Evolutionary conservation across 768 basidiomycete genomes (phyloP).

Genomic region (Trametes gibbosa): DNA sequence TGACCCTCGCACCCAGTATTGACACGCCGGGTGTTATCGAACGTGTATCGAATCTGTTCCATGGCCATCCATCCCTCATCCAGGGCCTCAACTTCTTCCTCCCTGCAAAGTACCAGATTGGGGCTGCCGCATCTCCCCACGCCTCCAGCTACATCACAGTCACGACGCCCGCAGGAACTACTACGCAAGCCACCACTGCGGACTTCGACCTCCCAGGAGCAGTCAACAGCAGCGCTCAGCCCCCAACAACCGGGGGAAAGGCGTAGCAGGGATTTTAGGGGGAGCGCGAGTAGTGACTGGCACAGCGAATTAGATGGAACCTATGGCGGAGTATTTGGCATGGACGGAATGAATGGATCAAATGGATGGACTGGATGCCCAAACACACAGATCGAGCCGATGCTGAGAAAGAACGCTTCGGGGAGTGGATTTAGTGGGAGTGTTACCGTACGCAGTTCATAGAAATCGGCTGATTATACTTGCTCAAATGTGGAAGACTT

Average conservation of each 20-base stretch:
- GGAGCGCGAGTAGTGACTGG: no score
- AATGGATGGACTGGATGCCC: no score
- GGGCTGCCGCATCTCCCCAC: slow-evolving; percentile 62
- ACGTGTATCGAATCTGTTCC: slow-evolving; percentile 91
- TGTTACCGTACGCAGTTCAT: no score
- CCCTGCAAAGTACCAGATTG: slow-evolving; percentile 91
- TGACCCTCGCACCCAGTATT: slow-evolving; percentile 54
- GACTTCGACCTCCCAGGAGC: slow-evolving; percentile 13
- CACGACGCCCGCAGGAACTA: slow-evolving; percentile 70
- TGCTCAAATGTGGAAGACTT: no score
- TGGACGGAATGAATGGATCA: no score
- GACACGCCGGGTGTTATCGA: slow-evolving; percentile 97
- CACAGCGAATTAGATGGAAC: no score
- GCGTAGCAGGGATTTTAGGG: no score
- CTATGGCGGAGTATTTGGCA: no score
- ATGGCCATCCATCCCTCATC: slow-evolving; percentile 85
- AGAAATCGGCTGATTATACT: no score
- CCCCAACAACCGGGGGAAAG: background rate
- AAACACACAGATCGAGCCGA: no score
- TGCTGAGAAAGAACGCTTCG: no score
- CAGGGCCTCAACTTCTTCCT: slow-evolving; percentile 99
- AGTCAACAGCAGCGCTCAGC: slow-evolving; percentile 4
- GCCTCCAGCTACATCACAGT: slow-evolving; percentile 70
- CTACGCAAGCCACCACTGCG: slow-evolving; percentile 28
- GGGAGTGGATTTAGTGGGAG: no score